Conservation (phyloP, 2,329 filamentous ascomycete genomes). For the Torrubiellomyces zombiae region DNA sequence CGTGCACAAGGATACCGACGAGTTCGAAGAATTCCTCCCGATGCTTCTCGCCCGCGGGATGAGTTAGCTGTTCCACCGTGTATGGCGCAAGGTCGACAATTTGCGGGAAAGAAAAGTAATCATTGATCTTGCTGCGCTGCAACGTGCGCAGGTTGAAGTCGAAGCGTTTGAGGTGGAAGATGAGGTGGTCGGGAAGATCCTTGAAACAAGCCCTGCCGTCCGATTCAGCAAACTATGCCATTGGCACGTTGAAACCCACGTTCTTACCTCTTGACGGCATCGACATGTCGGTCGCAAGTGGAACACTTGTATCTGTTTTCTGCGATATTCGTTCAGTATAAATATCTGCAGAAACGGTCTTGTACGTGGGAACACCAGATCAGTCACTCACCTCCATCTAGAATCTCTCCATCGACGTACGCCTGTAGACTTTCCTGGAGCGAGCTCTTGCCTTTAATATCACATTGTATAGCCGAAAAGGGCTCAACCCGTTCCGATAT, state of each 20-base stretch:
- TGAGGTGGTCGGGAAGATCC: slow-evolving; percentile 81
- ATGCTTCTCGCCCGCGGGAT: slow-evolving; percentile 33
- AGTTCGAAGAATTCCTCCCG: slow-evolving; percentile 70
- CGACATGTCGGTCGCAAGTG: slow-evolving; percentile 71
- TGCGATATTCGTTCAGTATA: no score
- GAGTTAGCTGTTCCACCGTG: slow-evolving; percentile 68
- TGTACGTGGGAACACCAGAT: no score
- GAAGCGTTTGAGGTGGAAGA: slow-evolving; percentile 85
- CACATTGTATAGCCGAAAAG: slow-evolving; percentile 89
- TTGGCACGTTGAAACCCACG: slow-evolving; percentile 2
- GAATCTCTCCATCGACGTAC: slow-evolving; percentile 91
- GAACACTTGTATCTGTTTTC: slow-evolving; percentile 98
- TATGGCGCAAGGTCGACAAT: slow-evolving; percentile 79
- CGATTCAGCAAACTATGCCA: slow-evolving; percentile 5
- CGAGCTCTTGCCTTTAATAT: slow-evolving; percentile 79
- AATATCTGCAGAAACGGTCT: no score
- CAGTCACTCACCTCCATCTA: slow-evolving; percentile 59
- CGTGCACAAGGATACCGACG: slow-evolving; percentile 87
- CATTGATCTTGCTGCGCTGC: slow-evolving; percentile 84
- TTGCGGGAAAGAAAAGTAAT: slow-evolving; percentile 75
- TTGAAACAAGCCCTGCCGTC: slow-evolving; percentile 62
- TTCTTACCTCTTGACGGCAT: slow-evolving; percentile 69
- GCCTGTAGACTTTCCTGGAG: slow-evolving; percentile 79
- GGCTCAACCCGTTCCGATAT: slow-evolving; percentile 81
- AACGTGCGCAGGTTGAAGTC: slow-evolving; percentile 65